Conservation (phyloP, 208 protist species). For the Leishmania guyanensis region DNA sequence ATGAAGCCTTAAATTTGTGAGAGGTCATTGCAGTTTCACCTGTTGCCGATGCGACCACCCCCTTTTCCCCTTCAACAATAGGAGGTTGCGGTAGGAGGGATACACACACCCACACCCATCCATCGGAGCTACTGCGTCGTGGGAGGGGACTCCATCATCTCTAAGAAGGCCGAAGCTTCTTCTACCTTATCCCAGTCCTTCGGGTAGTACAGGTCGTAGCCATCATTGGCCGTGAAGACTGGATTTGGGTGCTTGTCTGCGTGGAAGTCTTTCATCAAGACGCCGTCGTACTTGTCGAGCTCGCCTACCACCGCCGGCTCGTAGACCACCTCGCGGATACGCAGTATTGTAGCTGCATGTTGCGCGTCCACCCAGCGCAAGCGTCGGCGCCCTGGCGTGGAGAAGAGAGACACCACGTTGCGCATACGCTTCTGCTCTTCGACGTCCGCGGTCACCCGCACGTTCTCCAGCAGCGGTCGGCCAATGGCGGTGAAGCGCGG, state of each 20-base stretch:
- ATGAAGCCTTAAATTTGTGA: too few species aligned
- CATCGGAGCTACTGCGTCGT: neutral
- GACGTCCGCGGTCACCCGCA: slow-evolving; percentile 75
- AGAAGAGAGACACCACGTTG: slow-evolving; percentile 84
- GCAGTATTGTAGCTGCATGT: slow-evolving; percentile 83
- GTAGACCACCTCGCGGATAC: slow-evolving; percentile 79
- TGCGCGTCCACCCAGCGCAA: slow-evolving; percentile 78
- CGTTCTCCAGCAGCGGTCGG: slow-evolving; percentile 72
- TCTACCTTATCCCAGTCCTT: slow-evolving; percentile 69
- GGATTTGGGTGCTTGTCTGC: slow-evolving; percentile 59
- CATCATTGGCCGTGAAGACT: slow-evolving; percentile 59
- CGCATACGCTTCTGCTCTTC: slow-evolving; percentile 92
- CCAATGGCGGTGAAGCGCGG: slow-evolving; percentile 88
- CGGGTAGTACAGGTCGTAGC: slow-evolving; percentile 70
- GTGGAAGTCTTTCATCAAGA: slow-evolving; percentile 44
- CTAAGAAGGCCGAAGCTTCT: slow-evolving; percentile 59
- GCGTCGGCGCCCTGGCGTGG: slow-evolving; percentile 60
- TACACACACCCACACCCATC: neutral
- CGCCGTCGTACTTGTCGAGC: slow-evolving; percentile 87
- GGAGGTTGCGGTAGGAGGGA: neutral
- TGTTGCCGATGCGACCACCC: neutral
- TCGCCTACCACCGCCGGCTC: slow-evolving; percentile 70
- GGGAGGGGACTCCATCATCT: slow-evolving; percentile 40
- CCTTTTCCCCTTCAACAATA: neutral
- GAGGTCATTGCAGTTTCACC: neutral